Base-by-base conservation (phyloP, 208 protist species). In the Leishmania lainsoni region DNA sequence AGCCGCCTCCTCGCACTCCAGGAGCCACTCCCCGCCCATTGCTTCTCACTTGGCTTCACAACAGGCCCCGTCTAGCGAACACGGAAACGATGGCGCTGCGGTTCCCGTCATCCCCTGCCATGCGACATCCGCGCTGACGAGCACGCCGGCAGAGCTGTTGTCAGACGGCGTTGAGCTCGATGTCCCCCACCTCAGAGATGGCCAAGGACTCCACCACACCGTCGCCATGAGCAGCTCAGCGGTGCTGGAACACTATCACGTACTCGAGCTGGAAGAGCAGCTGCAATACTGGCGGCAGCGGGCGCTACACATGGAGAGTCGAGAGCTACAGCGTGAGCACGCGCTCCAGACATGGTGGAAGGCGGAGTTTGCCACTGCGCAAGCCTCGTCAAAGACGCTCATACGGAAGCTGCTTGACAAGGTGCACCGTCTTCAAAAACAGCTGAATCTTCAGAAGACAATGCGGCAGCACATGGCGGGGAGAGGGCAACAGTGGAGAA, bases 211-310 rank as follows among this genome's bases (percentile, higher is more conserved):
- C 39, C 45, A 73, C 69, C 39, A 45, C 14, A 9, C 39, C 26
- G 45, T 29, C 29, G 1, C 39, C 26, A 73, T 49, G 20, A 26
- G 71, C 71, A 35, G 32, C 51, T 56, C 73, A 1, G 78, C 61
- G 0, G 39, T 68, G 2, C 52, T 79, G 42, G 82, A 81, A 66
- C 82, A 81, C 72, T 82, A 86, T 58, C 82, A 82, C 75, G 42
- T 86, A 22, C 39, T 78, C 14, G 82, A 86, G 56, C 52, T 86
- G 20, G 82, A 86, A 59, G 82, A 86, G 32, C 77, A 81, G 78
- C 78, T 86, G 65, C 78, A 76, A 35, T 81, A 81, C 59, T 86
- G 82, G 82, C 78, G 82, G 73, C 54, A 82, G 71, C 82, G 74
- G 17, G 82, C 82, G 12, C 66, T 86, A 63, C 29, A 66, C 42